These are phyloP conservation scores for Paxillus rubicundulus DNA, from an alignment of 768 basidiomycete species.

Conservation along the genomic window DNA sequence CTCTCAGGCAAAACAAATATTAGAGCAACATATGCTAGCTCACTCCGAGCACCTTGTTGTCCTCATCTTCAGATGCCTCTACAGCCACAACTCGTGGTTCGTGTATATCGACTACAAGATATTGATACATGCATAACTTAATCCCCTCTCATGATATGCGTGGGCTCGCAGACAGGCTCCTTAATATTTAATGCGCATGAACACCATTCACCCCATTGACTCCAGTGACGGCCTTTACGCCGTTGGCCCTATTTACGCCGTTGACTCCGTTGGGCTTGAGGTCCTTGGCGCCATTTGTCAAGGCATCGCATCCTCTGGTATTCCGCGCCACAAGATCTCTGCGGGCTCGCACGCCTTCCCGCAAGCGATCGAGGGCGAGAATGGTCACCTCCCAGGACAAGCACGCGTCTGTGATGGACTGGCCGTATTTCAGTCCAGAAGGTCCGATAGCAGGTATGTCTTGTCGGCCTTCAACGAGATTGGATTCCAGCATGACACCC, in stretches of 20 bases:
- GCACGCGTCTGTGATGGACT: constrained; percentile 87
- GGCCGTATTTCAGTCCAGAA: constrained; percentile 72
- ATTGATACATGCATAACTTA: not conserved
- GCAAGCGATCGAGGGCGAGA: constrained; percentile 74
- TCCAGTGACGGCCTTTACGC: constrained; percentile 13
- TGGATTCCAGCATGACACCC: constrained; percentile 96
- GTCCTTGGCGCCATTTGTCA: constrained; percentile 8
- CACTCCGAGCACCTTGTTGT: not conserved
- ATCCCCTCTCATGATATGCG: not conserved
- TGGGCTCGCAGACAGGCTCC: not conserved
- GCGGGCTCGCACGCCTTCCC: constrained; percentile 84
- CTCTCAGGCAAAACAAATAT: no score
- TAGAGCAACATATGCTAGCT: not conserved
- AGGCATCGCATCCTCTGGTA: constrained; percentile 11
- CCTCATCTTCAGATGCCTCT: not conserved
- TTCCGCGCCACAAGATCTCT: constrained; percentile 45
- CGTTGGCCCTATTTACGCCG: constrained; percentile 1
- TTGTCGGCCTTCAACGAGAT: constrained; percentile 84
- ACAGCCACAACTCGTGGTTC: not conserved
- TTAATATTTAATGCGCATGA: constrained; percentile 2
- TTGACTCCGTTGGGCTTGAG: constrained; percentile 11
- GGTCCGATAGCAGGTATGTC: constrained; percentile 76
- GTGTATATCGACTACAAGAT: not conserved
- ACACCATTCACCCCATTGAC: constrained; percentile 22
- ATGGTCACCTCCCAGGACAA: constrained; percentile 89